Base-by-base conservation (phyloP, 164 flowering plant species). In the Kingdonia uniflora region DNA sequence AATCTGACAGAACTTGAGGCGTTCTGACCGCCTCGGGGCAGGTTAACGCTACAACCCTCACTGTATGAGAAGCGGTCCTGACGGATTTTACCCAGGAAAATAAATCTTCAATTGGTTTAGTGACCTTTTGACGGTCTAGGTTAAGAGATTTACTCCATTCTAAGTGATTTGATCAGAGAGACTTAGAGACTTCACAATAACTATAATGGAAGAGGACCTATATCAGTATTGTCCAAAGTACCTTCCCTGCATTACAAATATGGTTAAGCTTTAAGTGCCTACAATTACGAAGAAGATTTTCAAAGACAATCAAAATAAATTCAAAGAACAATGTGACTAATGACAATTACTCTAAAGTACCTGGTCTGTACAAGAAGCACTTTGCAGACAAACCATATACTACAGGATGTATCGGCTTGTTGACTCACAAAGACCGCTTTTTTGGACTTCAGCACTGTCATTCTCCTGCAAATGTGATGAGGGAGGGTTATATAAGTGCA, bases 361-460 rank as follows among this genome's bases (percentile, higher is more conserved):
- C 95, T 84, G 44, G 81, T 72, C 58, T 61, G 55, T 14, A 90
- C 75, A 26, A 73, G 85, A 49, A 41, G 51, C 15, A 77, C 87
- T 42, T 80, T 85, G 80, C 97, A 87, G 38, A 82, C 43, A 67
- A 90, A 87, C 74, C 76, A 73, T 56, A 90, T 81, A 41, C 71
- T 72, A 62, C 97, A 90, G 29, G 64, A 64, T 52, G 42, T 23
- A 48, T 79, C 84, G 10, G 95, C 85, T 17, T 83, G 65, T 49
- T 21, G 25, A 23, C 69, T 68, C 29, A 90, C 84, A 61, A 58
- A 61, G 21, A 61, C 67, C 52, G 95, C 97, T 72, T 87, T 90
- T 75, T 67, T 81, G 24, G 97, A 90, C 66, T 64, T 90, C 25
- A 74, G 71, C 49, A 65, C 71, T 35, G 16, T 54, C 84, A 74